These are phyloP conservation scores for Metschnikowia cubensis DNA, from an alignment of 805 yeast species.

Conservation along the genomic window DNA sequence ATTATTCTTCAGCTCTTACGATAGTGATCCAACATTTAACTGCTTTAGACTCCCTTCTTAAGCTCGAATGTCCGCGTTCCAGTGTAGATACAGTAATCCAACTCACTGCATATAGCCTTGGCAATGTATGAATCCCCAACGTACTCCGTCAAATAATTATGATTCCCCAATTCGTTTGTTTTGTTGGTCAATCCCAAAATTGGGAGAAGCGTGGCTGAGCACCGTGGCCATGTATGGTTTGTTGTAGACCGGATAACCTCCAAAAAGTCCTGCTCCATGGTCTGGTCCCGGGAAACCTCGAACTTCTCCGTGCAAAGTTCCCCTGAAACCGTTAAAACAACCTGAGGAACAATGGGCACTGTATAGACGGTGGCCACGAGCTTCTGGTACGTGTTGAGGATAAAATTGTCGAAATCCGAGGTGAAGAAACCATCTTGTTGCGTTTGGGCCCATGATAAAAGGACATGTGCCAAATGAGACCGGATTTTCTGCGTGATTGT, in stretches of 20 bases:
- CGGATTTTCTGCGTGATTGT: conserved; percentile 16
- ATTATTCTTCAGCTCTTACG: too few relatives aligned
- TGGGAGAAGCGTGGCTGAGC: conserved; percentile 36
- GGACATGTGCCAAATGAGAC: conserved; percentile 19
- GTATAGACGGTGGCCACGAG: conserved; percentile 5
- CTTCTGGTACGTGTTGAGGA: conserved; percentile 18
- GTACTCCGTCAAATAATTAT: conserved; percentile 23
- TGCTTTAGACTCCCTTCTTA: conserved; percentile 10
- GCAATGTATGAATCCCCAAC: conserved; percentile 8
- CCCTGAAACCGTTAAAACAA: conserved; percentile 25
- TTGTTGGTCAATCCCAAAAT: conserved; percentile 30
- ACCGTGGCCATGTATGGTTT: conserved; percentile 35
- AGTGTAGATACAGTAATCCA: conserved; percentile 33
- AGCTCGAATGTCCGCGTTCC: conserved; percentile 32
- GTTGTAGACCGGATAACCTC: conserved; percentile 24
- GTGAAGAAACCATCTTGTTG: conserved; percentile 1
- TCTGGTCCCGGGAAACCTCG: conserved; percentile 14
- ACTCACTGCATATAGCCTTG: conserved; percentile 17
- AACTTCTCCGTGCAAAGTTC: conserved; percentile 34
- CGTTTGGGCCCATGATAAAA: conserved; percentile 13
- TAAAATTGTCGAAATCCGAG: conserved; percentile 21
- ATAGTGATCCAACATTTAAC: neutral
- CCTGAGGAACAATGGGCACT: conserved; percentile 12
- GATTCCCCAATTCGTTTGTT: conserved; percentile 30
- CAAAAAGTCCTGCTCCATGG: conserved; percentile 11